A percentile compares a stretch with the other conserved stretches of the same genome.
Conservation (phyloP, 1,284 basidiomycete genomes). For the Pseudozyma sp. region DNA sequence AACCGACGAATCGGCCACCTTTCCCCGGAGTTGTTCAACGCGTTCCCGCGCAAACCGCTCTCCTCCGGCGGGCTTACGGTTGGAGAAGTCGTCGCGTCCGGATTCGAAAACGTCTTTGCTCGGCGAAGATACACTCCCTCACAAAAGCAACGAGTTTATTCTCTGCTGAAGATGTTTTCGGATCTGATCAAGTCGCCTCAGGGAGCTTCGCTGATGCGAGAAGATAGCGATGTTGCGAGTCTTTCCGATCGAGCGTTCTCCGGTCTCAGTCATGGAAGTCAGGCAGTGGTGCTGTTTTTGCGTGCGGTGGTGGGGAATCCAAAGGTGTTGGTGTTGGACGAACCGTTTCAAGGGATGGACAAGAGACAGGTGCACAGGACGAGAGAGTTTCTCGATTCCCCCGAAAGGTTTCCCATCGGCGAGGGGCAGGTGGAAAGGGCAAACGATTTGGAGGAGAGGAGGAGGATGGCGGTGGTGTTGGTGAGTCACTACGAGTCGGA, state of each 20-base stretch:
- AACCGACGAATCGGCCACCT: slow-evolving; percentile 74
- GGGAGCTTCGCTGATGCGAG: not conserved
- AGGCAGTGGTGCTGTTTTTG: slow-evolving; percentile 62
- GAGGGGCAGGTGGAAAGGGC: slow-evolving; percentile 5
- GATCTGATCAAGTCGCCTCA: slow-evolving; percentile 46
- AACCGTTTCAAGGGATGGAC: slow-evolving; percentile 68
- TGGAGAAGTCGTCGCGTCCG: slow-evolving; percentile 57
- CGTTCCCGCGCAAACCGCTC: slow-evolving; percentile 76
- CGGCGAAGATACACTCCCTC: slow-evolving; percentile 19
- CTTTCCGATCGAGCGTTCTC: slow-evolving; percentile 40
- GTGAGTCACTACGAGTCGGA: slow-evolving; percentile 67
- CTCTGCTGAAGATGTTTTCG: slow-evolving; percentile 39
- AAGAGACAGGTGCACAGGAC: slow-evolving; percentile 45
- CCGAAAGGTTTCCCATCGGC: slow-evolving; percentile 21
- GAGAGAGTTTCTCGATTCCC: slow-evolving; percentile 51
- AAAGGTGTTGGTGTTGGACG: slow-evolving; percentile 61
- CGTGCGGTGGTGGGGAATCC: slow-evolving; percentile 61
- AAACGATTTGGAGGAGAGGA: slow-evolving; percentile 26
- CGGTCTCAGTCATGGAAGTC: slow-evolving; percentile 54
- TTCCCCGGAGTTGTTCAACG: slow-evolving; percentile 88
- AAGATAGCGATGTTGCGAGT: slow-evolving; percentile 1
- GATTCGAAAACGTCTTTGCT: slow-evolving; percentile 62
- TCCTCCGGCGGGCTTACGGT: slow-evolving; percentile 58
- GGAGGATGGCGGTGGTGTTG: slow-evolving; percentile 50
- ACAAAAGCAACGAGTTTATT: slow-evolving; percentile 35